Conservation (phyloP, 371 early-diverging fungal species). For the Mortierella sp. region DNA sequence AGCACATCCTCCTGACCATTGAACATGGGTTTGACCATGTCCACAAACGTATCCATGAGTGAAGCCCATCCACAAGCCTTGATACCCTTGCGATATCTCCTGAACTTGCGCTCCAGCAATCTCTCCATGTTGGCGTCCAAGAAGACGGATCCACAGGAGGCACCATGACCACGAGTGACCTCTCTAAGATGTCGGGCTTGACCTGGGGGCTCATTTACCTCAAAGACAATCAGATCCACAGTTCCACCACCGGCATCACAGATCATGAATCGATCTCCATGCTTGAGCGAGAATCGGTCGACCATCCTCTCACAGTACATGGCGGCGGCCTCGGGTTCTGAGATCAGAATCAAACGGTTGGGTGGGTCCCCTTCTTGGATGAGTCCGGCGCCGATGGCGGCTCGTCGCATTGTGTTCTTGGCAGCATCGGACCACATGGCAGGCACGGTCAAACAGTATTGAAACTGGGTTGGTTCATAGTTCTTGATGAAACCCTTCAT, state of each 20-base stretch:
- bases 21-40: conserved; percentile 66
- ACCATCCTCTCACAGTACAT: conserved; percentile 65
- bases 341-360: conserved; percentile 61
- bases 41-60: conserved; percentile 66
- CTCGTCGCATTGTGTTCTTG: conserved; percentile 63
- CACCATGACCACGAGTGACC: conserved; percentile 68
- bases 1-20: conserved; percentile 64
- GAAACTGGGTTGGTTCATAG: conserved; percentile 57
- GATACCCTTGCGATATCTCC: conserved; percentile 61
- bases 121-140: conserved; percentile 68
- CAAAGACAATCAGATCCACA: conserved; percentile 66
- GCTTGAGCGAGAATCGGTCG: conserved; percentile 60
- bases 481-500: conserved; percentile 61
- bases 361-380: conserved; percentile 57
- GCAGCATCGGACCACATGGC: conserved; percentile 65
- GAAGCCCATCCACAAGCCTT: conserved; percentile 69
- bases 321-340: conserved; percentile 69
- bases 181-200: conserved; percentile 57
- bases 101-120: conserved; percentile 61
- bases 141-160: conserved; percentile 66
- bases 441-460: conserved; percentile 66
- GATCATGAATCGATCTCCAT: conserved; percentile 67
- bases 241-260: conserved; percentile 77
- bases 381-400: conserved; percentile 61
- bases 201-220: conserved; percentile 48